Evolutionary conservation across 2,329 filamentous ascomycete species (phyloP).

Genomic region (Chalaropsis thielavioides): DNA sequence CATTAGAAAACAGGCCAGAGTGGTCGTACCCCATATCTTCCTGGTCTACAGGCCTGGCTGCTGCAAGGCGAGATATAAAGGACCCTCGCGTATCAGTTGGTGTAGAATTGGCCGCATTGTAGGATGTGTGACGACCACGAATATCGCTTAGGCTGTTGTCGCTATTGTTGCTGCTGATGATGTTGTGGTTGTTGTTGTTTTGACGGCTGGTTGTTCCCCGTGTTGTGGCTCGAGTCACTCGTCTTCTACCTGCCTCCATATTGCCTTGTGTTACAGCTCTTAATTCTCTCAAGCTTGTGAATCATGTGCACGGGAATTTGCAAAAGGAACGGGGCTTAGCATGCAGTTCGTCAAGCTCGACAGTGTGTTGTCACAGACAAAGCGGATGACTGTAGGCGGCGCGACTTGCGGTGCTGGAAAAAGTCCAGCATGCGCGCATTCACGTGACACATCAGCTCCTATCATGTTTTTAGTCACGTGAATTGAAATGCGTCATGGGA

Average conservation of each 20-base stretch:
- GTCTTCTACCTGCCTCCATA: slow-evolving; percentile 1
- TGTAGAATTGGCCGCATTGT: not conserved
- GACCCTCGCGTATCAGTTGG: slow-evolving; percentile 3
- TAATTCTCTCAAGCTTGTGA: not conserved
- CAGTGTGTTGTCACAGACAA: too few species aligned
- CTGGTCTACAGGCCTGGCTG: not conserved
- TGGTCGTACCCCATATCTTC: slow-evolving; percentile 1
- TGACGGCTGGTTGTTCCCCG: not conserved
- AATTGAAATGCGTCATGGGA: not conserved
- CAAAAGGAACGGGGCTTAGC: not conserved
- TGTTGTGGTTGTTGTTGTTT: not conserved
- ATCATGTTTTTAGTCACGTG: not conserved
- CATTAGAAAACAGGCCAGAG: slow-evolving; percentile 1
- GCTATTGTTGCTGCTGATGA: not conserved
- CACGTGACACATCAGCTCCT: not conserved
- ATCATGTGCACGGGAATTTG: not conserved
- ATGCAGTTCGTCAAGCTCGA: not conserved
- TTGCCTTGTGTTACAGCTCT: not conserved
- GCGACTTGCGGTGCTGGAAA: too few species aligned
- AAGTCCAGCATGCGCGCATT: not conserved
- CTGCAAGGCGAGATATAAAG: slow-evolving; percentile 5
- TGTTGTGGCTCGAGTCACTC: slow-evolving; percentile 11
- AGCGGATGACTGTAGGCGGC: too few species aligned
- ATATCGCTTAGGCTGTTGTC: not conserved
- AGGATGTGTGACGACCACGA: not conserved